A percentile compares a stretch with the other conserved stretches of the same genome.
phyloP scores from a whole-genome alignment of 768 basidiomycete species.

The Amanita pseudoporphyria region DNA sequence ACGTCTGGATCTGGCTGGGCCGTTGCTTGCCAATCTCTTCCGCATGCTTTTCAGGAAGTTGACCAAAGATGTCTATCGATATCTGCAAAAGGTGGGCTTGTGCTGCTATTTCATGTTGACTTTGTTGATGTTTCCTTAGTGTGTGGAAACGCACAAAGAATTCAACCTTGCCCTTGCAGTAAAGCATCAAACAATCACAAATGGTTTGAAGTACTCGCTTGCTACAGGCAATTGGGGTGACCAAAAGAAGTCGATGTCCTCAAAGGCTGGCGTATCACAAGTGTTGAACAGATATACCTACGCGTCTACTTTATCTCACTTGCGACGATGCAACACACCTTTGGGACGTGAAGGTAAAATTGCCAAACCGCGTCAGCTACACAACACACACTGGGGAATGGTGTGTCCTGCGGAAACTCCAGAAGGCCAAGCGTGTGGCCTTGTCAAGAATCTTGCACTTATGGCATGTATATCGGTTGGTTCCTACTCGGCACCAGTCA shows the following conservation, averaged over 20 bases:
- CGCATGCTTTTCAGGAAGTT: conserved; percentile 95
- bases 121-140: conserved; percentile 37
- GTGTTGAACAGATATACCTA: conserved; percentile 98
- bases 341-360: conserved; percentile 98
- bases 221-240: conserved; percentile 99
- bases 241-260: conserved; percentile 96
- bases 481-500: conserved; percentile 89
- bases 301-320: conserved; percentile 94
- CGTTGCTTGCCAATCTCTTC: conserved; percentile 93
- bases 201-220: conserved; percentile 95
- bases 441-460: conserved; percentile 96
- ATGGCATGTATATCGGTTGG: conserved; percentile 99
- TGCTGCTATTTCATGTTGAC: not conserved
- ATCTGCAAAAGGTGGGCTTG: conserved; percentile 80
- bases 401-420: conserved; percentile 99
- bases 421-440: conserved; percentile 98
- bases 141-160: conserved; percentile 92
- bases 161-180: conserved; percentile 89
- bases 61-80: conserved; percentile 94
- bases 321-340: conserved; percentile 97
- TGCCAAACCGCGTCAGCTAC: conserved; percentile 96
- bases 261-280: conserved; percentile 97
- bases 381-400: conserved; percentile 99
- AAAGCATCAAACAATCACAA: conserved; percentile 95
- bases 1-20: conserved; percentile 91